Percentiles rank a stretch among this genome's conserved stretches.
Evolutionary conservation across 805 yeast species (phyloP).

Genomic region (Zygotorulaspora danielsina): DNA sequence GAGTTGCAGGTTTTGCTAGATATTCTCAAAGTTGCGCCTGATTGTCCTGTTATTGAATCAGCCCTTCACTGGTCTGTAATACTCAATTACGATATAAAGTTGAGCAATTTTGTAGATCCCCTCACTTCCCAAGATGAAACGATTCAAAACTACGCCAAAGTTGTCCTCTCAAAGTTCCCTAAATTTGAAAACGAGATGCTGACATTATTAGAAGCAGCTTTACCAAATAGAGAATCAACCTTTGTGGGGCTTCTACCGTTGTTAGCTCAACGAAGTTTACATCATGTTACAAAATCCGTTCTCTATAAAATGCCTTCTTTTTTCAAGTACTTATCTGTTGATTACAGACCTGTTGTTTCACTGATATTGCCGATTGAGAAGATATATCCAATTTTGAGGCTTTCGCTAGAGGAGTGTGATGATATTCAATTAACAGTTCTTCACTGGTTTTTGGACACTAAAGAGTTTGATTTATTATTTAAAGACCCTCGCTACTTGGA

Average conservation of each 20-base stretch:
- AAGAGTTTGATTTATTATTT: constrained; percentile 8
- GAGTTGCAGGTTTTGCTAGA: constrained; percentile 17
- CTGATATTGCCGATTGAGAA: constrained; percentile 9
- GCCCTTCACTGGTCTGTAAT: constrained; percentile 16
- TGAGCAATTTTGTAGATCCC: constrained; percentile 11
- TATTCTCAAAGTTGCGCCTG: constrained; percentile 18
- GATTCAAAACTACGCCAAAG: constrained; percentile 11
- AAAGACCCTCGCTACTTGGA: neutral
- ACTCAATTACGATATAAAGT: constrained; percentile 5
- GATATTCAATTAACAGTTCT: constrained; percentile 7
- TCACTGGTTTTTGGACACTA: constrained; percentile 8
- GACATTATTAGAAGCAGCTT: constrained; percentile 1
- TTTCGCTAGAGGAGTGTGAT: constrained; percentile 4
- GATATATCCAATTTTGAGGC: constrained; percentile 4
- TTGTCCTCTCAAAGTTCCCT: constrained; percentile 4
- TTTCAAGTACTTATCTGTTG: neutral
- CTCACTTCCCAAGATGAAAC: constrained; percentile 16
- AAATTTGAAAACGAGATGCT: neutral
- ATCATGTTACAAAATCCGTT: constrained; percentile 7
- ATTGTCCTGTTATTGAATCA: constrained; percentile 17
- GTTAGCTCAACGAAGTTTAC: constrained; percentile 2
- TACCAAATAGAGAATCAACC: constrained; percentile 4
- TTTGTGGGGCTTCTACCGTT: constrained; percentile 7
- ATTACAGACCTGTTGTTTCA: neutral
- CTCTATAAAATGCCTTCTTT: constrained; percentile 7